Evolutionary conservation across 129 eudicot species (phyloP).

Genomic region (Saussurea involucrata): DNA sequence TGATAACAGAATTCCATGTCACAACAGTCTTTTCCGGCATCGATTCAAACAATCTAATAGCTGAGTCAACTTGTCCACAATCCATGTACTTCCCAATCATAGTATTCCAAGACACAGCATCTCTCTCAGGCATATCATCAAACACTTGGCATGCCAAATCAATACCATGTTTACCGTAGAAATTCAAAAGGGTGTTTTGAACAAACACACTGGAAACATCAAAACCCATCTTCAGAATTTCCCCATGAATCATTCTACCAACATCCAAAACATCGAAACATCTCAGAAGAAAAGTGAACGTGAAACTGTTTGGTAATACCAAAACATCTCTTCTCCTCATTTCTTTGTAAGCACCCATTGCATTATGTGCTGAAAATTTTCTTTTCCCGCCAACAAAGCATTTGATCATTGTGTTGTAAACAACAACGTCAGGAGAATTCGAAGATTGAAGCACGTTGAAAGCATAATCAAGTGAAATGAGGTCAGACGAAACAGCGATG

Average conservation of each 20-base stretch:
- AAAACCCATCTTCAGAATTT: conserved; percentile 49
- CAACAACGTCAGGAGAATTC: conserved; percentile 17
- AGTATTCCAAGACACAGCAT: conserved; percentile 62
- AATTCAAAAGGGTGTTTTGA: conserved; percentile 46
- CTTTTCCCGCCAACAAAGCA: conserved; percentile 32
- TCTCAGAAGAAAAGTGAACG: conserved; percentile 50
- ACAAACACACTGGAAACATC: conserved; percentile 52
- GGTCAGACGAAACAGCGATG: conserved; percentile 38
- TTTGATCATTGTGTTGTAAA: conserved; percentile 55
- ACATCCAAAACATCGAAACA: conserved; percentile 30
- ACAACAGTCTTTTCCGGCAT: conserved; percentile 53
- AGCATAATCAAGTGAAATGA: conserved; percentile 56
- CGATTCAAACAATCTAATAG: conserved; percentile 46
- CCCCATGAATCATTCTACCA: conserved; percentile 50
- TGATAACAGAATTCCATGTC: conserved; percentile 58
- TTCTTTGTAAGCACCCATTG: conserved; percentile 22
- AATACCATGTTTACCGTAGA: conserved; percentile 40
- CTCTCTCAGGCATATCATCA: conserved; percentile 56
- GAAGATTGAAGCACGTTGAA: conserved; percentile 27
- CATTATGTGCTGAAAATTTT: conserved; percentile 14
- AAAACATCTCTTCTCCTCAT: conserved; percentile 27
- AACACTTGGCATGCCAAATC: conserved; percentile 38
- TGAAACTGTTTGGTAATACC: conserved; percentile 45
- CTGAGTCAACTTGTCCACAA: conserved; percentile 41
- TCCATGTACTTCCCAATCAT: conserved; percentile 56